Base-by-base conservation (phyloP, 2,329 filamentous ascomycete species). In the Blastomyces silverae region DNA sequence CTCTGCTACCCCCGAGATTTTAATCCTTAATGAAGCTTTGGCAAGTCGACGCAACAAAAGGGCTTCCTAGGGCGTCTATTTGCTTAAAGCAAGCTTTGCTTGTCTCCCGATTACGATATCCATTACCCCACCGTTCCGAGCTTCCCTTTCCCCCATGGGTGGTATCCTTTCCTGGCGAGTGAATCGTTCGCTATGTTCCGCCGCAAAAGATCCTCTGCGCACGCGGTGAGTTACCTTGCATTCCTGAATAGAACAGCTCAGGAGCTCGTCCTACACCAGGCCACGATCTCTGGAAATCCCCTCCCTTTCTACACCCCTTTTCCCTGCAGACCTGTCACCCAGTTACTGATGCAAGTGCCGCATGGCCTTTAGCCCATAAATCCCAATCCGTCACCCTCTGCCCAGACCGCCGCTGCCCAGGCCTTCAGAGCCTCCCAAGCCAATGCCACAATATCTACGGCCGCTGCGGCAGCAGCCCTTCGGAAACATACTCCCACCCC, bases 401-500 rank as follows among this genome's bases (percentile, higher is more conserved):
- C 91, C 65, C 86, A 92, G 64, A 87, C 89, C 58, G 91, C 91
- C 64, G 92, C 92, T 66, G 86, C 86, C 66, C 89, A 90, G 75
- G 92, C 92, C 65, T 95, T 93, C 77, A 83, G 89, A 73, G 87
- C 85, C 70, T 87, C 83, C 72, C 83, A 85, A 75, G 77, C 84
- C 70, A 84, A 84, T 76, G 81, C 80, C 66, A 86, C 85, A 65
- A 82, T 96, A 55, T 95, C 92, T 52, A 88, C 89, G 46, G 90
- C 92, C 7, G 93, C 93, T 15, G 92, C 93, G 7, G 92, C 91
- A 20, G 87, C 92, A 37, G 92, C 92, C 58, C 83, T 97, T 65
- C 87, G 89, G 73, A 89, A 89, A 57, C 86, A 89, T 70, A 88
- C 91, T 11, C 87, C 87, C 62, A 87, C 89, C 2, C 92, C 91